Conservation (phyloP, 108 stramenopile species). For the Cyclotella distinguenda region DNA sequence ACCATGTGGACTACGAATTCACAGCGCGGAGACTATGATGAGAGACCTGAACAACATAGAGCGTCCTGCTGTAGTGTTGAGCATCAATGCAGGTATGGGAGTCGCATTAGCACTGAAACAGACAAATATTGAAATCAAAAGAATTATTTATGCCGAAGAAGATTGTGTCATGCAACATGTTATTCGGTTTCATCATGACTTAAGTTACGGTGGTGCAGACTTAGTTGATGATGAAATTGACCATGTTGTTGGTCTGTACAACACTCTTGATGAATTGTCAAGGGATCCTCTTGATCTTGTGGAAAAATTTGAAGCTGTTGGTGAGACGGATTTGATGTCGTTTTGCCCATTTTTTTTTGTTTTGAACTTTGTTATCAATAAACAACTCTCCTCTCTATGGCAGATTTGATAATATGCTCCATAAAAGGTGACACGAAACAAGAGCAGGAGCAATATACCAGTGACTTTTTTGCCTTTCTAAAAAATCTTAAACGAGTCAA, state of each 20-base stretch:
- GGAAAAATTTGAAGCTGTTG: slow-evolving; percentile 17
- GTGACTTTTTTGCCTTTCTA: slow-evolving; percentile 13
- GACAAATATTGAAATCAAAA: slow-evolving; percentile 5
- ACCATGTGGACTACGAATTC: not conserved
- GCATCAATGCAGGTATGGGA: slow-evolving; percentile 31
- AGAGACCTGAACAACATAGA: not conserved
- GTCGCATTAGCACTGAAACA: slow-evolving; percentile 28
- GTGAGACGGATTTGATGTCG: slow-evolving; percentile 9
- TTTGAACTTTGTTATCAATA: not conserved
- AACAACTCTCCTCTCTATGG: not conserved
- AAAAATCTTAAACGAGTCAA: slow-evolving; percentile 10
- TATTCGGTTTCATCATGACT: slow-evolving; percentile 44
- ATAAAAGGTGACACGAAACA: slow-evolving; percentile 5
- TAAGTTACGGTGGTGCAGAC: slow-evolving; percentile 17
- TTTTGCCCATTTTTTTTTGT: not conserved
- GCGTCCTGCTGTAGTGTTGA: slow-evolving; percentile 20
- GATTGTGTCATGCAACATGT: slow-evolving; percentile 54
- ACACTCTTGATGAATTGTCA: slow-evolving; percentile 16
- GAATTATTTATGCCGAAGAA: slow-evolving; percentile 56
- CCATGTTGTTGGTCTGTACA: slow-evolving; percentile 40
- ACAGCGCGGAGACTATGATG: not conserved
- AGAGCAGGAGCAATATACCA: slow-evolving; percentile 1
- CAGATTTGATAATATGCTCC: slow-evolving; percentile 28
- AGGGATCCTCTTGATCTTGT: slow-evolving; percentile 15
- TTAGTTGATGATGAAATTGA: slow-evolving; percentile 33